Evolutionary conservation across 176 grass and related monocot species (phyloP).

Genomic region (Calamus simplicifolius): DNA sequence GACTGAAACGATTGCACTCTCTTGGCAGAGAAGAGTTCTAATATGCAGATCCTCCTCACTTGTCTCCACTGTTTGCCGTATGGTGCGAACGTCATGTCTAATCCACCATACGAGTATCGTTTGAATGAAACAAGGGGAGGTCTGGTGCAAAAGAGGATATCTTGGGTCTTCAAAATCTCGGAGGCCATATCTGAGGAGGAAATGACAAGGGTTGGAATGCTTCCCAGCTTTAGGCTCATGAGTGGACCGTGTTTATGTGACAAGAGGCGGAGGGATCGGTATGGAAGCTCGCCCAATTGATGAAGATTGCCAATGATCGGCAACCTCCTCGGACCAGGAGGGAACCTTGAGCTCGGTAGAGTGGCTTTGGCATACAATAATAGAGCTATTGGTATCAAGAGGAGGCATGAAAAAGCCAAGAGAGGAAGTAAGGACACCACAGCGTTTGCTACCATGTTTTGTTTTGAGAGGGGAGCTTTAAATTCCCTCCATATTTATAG

Average conservation of each 20-base stretch:
- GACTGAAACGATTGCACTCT: background rate
- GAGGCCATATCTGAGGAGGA: background rate
- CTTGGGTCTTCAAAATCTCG: conserved; percentile 4
- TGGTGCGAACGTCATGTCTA: background rate
- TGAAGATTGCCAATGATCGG: conserved; percentile 4
- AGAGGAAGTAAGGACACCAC: too few relatives aligned
- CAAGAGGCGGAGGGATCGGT: background rate
- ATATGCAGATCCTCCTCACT: background rate
- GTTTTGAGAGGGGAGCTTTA: too few relatives aligned
- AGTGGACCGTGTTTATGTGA: background rate
- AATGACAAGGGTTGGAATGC: background rate
- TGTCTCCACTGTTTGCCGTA: background rate
- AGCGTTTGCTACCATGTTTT: too few relatives aligned
- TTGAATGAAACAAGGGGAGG: background rate
- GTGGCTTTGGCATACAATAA: too few relatives aligned
- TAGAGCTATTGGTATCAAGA: too few relatives aligned
- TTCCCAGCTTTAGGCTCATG: conserved; percentile 3
- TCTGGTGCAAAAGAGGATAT: background rate
- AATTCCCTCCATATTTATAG: too few relatives aligned
- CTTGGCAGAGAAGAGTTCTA: conserved; percentile 3
- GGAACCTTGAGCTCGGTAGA: background rate
- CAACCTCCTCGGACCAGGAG: background rate
- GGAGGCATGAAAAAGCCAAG: too few relatives aligned
- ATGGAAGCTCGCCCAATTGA: background rate
- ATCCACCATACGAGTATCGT: background rate